Base-by-base conservation (phyloP, 2,329 filamentous ascomycete genomes). In the Fusarium circinatum region DNA sequence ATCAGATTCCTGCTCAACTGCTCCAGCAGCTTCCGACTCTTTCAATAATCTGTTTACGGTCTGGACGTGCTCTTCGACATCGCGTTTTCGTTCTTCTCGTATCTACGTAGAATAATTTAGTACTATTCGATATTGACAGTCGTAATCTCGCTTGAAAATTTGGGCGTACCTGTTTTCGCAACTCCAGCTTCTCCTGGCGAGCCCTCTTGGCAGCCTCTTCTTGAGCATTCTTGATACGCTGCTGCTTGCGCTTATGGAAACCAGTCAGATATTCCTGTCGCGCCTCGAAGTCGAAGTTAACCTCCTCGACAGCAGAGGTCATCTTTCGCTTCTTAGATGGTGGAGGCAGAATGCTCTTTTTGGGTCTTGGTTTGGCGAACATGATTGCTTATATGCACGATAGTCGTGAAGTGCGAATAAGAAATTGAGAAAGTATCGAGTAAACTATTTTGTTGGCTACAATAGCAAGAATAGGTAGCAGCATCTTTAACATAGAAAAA, bases 211-310 rank as follows among this genome's bases (percentile, higher is more conserved):
- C 91, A 8, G 94, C 94, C 76, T 93, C 87, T 75, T 96, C 94
- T 79, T 96, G 93, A 4, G 96, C 96, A 82, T 92, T 87, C 85
- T 97, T 97, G 75, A 92, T 91, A 42, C 96, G 89, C 81, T 94
- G 93, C 60, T 93, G 85, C 83, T 98, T 98, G 82, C 96, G 92
- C 87, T 98, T 99, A 86, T 96, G 95, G 84, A 99, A 99, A 6
- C 96, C 96, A 0, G 95, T 98, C 65, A 99, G 87, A 80, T 94
- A 99, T 79, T 98, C 95, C 74, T 93, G 86, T 74, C 96, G 92
- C 51, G 93, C 93, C 70, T 88, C 87, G 70, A 88, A 85, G 84
- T 99, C 95, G 84, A 98, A 99, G 59, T 86, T 90, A 82, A 99
- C 92, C 81, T 97, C 94, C 79, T 95, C 94, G 68, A 94, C 86